Evolutionary conservation across 2,329 filamentous ascomycete genomes (phyloP).

Genomic region (Botrytis paeoniae): DNA sequence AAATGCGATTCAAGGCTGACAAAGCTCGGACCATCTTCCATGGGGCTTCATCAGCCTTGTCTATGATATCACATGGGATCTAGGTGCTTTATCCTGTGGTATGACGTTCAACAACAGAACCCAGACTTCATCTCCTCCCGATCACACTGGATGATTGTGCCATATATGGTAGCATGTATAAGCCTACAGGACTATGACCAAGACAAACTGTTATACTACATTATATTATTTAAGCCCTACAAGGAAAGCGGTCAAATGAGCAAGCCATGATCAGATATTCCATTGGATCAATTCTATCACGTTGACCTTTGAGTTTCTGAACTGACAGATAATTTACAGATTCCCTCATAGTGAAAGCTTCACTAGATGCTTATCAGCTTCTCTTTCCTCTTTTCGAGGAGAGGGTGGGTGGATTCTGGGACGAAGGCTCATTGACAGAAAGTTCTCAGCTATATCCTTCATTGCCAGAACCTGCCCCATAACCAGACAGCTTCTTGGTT

Average conservation of each 20-base stretch:
- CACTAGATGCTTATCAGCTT: neutral
- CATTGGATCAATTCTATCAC: neutral
- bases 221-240: neutral
- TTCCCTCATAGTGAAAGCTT: neutral
- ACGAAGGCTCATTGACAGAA: neutral
- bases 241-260: neutral
- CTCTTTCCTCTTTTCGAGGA: neutral
- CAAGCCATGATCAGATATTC: neutral
- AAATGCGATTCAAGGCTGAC: constrained; percentile 5
- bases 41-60: neutral
- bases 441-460: neutral
- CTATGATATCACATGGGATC: neutral
- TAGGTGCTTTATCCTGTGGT: neutral
- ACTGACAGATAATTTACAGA: neutral
- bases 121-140: neutral
- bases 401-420: neutral
- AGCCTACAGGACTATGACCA: neutral
- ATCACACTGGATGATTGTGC: neutral
- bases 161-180: neutral
- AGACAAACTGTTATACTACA: neutral
- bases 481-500: neutral
- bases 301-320: neutral
- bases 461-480: neutral
- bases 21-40: neutral
- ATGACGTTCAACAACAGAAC: neutral